Evolutionary conservation across 495 filamentous ascomycete genomes (phyloP).

Genomic region (Neohortaea acidophila): DNA sequence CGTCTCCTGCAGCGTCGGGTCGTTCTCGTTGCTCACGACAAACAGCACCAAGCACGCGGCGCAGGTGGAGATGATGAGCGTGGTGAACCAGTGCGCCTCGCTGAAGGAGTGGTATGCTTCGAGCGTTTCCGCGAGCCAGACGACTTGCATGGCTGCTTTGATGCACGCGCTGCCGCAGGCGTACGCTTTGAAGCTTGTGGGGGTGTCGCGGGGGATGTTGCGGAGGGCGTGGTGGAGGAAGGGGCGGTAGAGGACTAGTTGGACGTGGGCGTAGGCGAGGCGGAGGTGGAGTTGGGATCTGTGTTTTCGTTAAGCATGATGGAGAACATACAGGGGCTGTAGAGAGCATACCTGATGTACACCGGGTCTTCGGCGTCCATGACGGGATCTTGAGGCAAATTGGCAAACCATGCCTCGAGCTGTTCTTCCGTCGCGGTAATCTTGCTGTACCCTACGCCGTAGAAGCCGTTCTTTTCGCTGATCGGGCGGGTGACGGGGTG

Average conservation of each 20-base stretch:
- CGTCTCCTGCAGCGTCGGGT: slow-evolving; percentile 9
- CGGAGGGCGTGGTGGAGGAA: slow-evolving; percentile 14
- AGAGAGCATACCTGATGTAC: slow-evolving; percentile 1
- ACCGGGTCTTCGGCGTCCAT: not conserved
- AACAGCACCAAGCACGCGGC: slow-evolving; percentile 9
- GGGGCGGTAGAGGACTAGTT: slow-evolving; percentile 13
- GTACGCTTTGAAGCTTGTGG: slow-evolving; percentile 10
- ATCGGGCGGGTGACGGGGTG: slow-evolving; percentile 12
- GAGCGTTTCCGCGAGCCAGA: slow-evolving; percentile 11
- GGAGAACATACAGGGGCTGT: not conserved
- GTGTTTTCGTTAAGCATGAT: not conserved
- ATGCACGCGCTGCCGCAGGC: slow-evolving; percentile 13
- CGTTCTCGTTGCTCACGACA: slow-evolving; percentile 10
- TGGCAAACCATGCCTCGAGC: slow-evolving; percentile 10
- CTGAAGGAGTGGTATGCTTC: slow-evolving; percentile 12
- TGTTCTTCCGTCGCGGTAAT: slow-evolving; percentile 8
- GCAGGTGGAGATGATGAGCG: slow-evolving; percentile 7
- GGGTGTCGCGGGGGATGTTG: slow-evolving; percentile 1
- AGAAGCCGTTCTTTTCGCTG: slow-evolving; percentile 11
- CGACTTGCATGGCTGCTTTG: slow-evolving; percentile 15
- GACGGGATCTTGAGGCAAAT: not conserved
- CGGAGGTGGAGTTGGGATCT: slow-evolving; percentile 14
- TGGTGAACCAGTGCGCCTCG: slow-evolving; percentile 10
- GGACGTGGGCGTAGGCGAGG: slow-evolving; percentile 5
- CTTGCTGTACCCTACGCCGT: slow-evolving; percentile 14